Evolutionary conservation across 257 asterid species (phyloP).

Genomic region (Osmanthus fragrans): DNA sequence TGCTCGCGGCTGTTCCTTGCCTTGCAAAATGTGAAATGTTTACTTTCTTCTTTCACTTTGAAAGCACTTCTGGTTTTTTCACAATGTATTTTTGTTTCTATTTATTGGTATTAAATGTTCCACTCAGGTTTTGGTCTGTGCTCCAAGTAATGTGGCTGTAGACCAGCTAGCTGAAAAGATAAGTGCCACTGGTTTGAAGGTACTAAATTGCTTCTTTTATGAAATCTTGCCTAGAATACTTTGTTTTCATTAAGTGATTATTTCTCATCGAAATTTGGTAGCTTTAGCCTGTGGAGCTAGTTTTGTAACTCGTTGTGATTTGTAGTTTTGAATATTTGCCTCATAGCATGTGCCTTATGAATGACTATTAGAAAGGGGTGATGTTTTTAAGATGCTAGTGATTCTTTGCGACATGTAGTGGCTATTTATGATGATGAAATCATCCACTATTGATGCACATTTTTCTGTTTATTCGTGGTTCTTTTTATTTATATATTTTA

Average conservation of each 20-base stretch:
- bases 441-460: background rate
- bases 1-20: background rate
- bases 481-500: background rate
- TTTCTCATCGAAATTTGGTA: background rate
- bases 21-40: background rate
- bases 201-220: slow-evolving; percentile 24
- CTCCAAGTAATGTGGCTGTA: slow-evolving; percentile 99
- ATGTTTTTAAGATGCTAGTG: background rate
- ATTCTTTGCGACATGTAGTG: background rate
- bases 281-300: background rate
- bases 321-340: background rate
- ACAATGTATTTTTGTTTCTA: background rate
- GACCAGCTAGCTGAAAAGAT: slow-evolving; percentile 99
- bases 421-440: background rate
- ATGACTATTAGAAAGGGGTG: background rate
- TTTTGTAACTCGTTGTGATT: background rate
- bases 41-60: background rate
- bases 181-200: slow-evolving; percentile 98
- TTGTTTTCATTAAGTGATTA: background rate
- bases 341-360: background rate
- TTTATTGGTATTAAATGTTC: slow-evolving; percentile 21
- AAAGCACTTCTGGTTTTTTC: background rate
- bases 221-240: background rate
- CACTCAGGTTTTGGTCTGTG: slow-evolving; percentile 92
- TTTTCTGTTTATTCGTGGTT: background rate